Evolutionary conservation across 345 rosid genomes (phyloP).

Genomic region (Mercurialis annua): DNA sequence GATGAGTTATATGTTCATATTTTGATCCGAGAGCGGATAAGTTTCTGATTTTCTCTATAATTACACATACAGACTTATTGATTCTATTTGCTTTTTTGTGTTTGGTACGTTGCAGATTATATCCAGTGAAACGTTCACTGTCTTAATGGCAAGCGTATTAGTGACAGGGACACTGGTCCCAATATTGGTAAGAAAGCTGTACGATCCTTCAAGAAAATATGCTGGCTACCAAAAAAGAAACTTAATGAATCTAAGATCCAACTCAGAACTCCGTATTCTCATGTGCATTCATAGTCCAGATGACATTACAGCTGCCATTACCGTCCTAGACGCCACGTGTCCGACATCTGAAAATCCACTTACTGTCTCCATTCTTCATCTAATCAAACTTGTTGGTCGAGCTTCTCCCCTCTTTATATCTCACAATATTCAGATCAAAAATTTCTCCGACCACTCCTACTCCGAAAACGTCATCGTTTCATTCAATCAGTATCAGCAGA

Average conservation of each 20-base stretch:
- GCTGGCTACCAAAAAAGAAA: slow-evolving; percentile 33
- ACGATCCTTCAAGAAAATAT: slow-evolving; percentile 37
- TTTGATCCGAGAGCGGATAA: no score
- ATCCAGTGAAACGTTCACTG: background rate
- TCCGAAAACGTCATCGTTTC: slow-evolving; percentile 28
- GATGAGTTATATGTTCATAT: no score
- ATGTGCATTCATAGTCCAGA: slow-evolving; percentile 34
- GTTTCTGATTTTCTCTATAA: no score
- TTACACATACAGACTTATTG: background rate
- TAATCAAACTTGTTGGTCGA: slow-evolving; percentile 40
- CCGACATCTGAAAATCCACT: slow-evolving; percentile 23
- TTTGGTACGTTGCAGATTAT: background rate
- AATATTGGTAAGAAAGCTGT: slow-evolving; percentile 35
- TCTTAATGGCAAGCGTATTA: background rate
- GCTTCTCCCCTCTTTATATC: slow-evolving; percentile 29
- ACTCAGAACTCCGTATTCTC: slow-evolving; percentile 29
- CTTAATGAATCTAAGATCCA: slow-evolving; percentile 22
- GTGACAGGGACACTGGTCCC: slow-evolving; percentile 18
- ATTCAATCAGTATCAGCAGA: slow-evolving; percentile 22
- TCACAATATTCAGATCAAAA: slow-evolving; percentile 11
- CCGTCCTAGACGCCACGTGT: slow-evolving; percentile 34
- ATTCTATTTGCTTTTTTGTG: background rate
- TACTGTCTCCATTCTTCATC: slow-evolving; percentile 25
- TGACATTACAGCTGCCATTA: slow-evolving; percentile 27
- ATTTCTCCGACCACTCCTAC: slow-evolving; percentile 1